Evolutionary conservation across 2,329 filamentous ascomycete species (phyloP).

Genomic region (Alternaria tenuissima): DNA sequence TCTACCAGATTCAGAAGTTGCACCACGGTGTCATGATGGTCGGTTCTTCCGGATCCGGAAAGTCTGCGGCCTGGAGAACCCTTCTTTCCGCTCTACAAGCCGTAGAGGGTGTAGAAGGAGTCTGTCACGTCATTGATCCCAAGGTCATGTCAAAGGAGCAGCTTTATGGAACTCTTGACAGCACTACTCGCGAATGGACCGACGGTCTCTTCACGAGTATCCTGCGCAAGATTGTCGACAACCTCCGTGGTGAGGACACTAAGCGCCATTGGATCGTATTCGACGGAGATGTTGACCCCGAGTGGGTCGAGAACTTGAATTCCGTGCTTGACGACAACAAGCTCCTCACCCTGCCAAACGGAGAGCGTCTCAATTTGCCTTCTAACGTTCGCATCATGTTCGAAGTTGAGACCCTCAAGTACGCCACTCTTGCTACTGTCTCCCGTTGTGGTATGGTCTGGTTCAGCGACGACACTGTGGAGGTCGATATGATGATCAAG

Average conservation of each 20-base stretch:
- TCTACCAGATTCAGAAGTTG: conserved; percentile 97
- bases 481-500: conserved; percentile 87
- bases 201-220: conserved; percentile 98
- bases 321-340: conserved; percentile 99
- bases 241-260: conserved; percentile 92
- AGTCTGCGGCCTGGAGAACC: conserved; percentile 93
- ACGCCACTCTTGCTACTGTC: conserved; percentile 97
- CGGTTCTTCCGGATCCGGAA: conserved; percentile 94
- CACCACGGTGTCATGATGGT: conserved; percentile 99
- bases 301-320: conserved; percentile 99
- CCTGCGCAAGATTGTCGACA: conserved; percentile 97
- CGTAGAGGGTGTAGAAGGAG: conserved; percentile 90
- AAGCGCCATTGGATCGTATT: conserved; percentile 99
- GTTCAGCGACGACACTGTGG: conserved; percentile 99
- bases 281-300: conserved; percentile 97
- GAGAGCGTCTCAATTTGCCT: conserved; percentile 94
- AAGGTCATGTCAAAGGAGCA: conserved; percentile 99
- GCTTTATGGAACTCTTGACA: conserved; percentile 93
- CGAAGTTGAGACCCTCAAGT: conserved; percentile 96
- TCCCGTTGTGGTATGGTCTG: conserved; percentile 99
- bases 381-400: conserved; percentile 99
- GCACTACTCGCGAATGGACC: conserved; percentile 97
- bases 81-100: conserved; percentile 89
- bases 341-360: conserved; percentile 93
- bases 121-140: conserved; percentile 97